Evolutionary conservation across 805 yeast species (phyloP).

Genomic region (Suhomyces sp.): DNA sequence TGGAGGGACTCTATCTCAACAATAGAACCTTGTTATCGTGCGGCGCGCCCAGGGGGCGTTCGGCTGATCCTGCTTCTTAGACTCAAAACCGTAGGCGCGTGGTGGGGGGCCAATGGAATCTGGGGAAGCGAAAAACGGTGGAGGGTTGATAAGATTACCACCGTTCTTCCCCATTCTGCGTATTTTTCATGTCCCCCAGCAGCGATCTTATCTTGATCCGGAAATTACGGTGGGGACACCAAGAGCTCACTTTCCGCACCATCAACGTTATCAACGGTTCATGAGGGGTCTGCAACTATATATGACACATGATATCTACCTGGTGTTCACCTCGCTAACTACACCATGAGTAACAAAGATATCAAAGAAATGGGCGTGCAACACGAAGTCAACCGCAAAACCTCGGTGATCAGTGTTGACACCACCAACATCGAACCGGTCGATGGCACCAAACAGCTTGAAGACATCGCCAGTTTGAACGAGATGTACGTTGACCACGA

Average conservation of each 20-base stretch:
- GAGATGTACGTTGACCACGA: constrained; percentile 13
- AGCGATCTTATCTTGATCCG: not conserved
- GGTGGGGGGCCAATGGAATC: not conserved
- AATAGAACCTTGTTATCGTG: not conserved
- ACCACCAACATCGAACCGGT: not conserved
- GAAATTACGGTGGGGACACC: not conserved
- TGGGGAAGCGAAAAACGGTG: not conserved
- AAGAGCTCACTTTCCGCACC: not conserved
- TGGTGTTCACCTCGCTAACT: not conserved
- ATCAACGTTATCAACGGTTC: not conserved
- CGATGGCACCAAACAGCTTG: constrained; percentile 5
- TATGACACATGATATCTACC: not conserved
- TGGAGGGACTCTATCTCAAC: constrained; percentile 1
- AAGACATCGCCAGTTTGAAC: constrained; percentile 13
- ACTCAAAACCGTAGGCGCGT: not conserved
- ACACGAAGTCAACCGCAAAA: constrained; percentile 5
- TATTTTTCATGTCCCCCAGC: not conserved
- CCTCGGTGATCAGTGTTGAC: constrained; percentile 5
- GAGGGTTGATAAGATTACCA: not conserved
- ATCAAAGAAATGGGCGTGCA: constrained; percentile 4
- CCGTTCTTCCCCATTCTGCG: not conserved
- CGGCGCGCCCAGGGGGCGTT: not conserved
- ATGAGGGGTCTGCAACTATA: not conserved
- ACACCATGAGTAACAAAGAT: constrained; percentile 2
- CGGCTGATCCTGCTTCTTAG: not conserved